Base-by-base conservation (phyloP, 2,329 filamentous ascomycete genomes). In the Phymatotrichopsis omnivora region DNA sequence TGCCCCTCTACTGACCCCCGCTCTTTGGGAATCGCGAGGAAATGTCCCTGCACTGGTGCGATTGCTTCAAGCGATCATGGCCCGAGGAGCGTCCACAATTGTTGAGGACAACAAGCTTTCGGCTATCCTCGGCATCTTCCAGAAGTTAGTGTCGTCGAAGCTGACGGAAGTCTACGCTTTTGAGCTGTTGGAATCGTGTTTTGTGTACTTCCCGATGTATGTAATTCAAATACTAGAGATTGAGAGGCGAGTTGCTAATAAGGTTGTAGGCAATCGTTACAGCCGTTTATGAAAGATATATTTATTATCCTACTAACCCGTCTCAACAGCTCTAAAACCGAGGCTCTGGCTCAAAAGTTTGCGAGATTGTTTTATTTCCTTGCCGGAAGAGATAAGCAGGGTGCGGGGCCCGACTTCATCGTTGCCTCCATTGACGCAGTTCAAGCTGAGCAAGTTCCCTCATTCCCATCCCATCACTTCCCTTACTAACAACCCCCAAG, bases 291-390 rank as follows among this genome's bases (percentile, higher is more conserved):
- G 61, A 70, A 74, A 7, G 77, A 80, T 1, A 82, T 98, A 48
- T 71, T 96, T 46, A 78, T 79, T 47, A 74, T 96, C 30, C 74
- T 96, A 59, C 81, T 95, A 61, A 82, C 78, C 12, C 72, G 79
- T 28, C 67, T 84, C 48, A 71, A 68, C 69, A 80, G 70, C 67
- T 85, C 66, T 65, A 91, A 74, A 67, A 80, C 87, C 0, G 89
- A 96, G 58, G 82, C 78, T 35, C 82, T 93, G 64, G 82, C 86
- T 58, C 69, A 85, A 43, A 81, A 86, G 42, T 95, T 98, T 62
- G 82, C 87, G 42, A 81, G 86, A 25, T 93, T 98, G 70, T 98
- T 93, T 63, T 89, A 98, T 64, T 78, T 95, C 53, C 75, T 96
- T 43, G 85, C 84, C 23, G 84, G 86, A 14, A 74, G 72, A 51